Evolutionary conservation across 2,329 filamentous ascomycete species (phyloP).

Genomic region (Zymoseptoria tritici): DNA sequence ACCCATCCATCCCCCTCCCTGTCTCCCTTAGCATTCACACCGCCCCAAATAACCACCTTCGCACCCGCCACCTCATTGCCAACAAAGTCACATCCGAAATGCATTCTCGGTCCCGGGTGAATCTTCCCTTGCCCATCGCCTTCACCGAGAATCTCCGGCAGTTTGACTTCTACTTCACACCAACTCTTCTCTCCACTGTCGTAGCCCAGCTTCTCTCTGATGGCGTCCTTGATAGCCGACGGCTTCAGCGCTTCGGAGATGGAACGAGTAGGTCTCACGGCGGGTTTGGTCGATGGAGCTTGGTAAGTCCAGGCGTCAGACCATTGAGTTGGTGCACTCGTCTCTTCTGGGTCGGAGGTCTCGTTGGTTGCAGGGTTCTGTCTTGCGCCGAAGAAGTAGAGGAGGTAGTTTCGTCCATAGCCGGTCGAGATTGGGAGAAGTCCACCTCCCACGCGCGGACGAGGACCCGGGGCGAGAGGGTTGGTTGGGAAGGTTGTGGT

Average conservation of each 20-base stretch:
- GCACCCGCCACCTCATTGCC: slow-evolving; percentile 26
- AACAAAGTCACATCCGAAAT: slow-evolving; percentile 35
- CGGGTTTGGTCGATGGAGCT: slow-evolving; percentile 31
- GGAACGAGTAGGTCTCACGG: slow-evolving; percentile 20
- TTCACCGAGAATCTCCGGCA: slow-evolving; percentile 28
- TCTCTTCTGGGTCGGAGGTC: slow-evolving; percentile 15
- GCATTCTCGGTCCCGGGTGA: slow-evolving; percentile 38
- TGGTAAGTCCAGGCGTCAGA: slow-evolving; percentile 41
- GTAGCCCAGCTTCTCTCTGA: slow-evolving; percentile 34
- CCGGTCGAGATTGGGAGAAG: slow-evolving; percentile 37
- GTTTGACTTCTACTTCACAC: slow-evolving; percentile 36
- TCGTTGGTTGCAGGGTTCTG: slow-evolving; percentile 11
- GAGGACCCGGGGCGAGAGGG: slow-evolving; percentile 37
- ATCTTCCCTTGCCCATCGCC: slow-evolving; percentile 33
- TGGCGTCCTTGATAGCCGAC: slow-evolving; percentile 39
- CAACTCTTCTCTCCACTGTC: slow-evolving; percentile 36
- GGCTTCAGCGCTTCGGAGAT: slow-evolving; percentile 31
- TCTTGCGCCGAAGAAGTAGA: slow-evolving; percentile 36
- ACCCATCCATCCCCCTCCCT: slow-evolving; percentile 40
- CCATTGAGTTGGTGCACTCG: slow-evolving; percentile 24
- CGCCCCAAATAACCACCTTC: slow-evolving; percentile 37
- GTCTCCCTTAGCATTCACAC: slow-evolving; percentile 37
- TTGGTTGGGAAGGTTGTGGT: slow-evolving; percentile 37
- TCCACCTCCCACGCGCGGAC: slow-evolving; percentile 32
- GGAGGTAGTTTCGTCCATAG: slow-evolving; percentile 38